Evolutionary conservation across 345 rosid genomes (phyloP).

Genomic region (Populus simonii): DNA sequence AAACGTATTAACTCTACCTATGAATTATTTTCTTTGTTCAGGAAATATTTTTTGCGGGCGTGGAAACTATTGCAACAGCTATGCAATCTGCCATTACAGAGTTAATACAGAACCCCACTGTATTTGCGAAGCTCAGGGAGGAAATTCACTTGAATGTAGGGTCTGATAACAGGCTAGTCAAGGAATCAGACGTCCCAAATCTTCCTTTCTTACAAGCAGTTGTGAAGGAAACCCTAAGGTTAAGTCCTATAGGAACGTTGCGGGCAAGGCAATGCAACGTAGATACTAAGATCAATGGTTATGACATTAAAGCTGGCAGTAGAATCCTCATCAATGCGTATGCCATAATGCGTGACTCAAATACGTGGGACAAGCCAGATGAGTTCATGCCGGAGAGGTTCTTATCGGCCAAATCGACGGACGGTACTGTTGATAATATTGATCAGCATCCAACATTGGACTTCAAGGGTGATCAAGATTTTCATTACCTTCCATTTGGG

Average conservation of each 20-base stretch:
- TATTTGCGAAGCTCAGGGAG: not conserved
- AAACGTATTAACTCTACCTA: not conserved
- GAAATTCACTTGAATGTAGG: not conserved
- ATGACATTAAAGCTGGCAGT: slow-evolving; percentile 24
- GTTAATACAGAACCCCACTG: not conserved
- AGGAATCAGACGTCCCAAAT: slow-evolving; percentile 40
- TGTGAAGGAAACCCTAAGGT: slow-evolving; percentile 42
- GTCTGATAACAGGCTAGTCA: slow-evolving; percentile 17
- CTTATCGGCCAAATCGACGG: slow-evolving; percentile 11
- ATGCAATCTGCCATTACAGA: slow-evolving; percentile 10
- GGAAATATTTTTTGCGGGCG: slow-evolving; percentile 10
- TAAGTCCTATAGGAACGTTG: slow-evolving; percentile 39
- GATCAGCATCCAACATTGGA: slow-evolving; percentile 8
- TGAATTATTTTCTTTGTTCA: not conserved
- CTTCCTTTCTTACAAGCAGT: slow-evolving; percentile 39
- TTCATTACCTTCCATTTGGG: slow-evolving; percentile 37
- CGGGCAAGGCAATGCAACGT: slow-evolving; percentile 30
- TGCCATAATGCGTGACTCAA: slow-evolving; percentile 42
- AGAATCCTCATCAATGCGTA: slow-evolving; percentile 33
- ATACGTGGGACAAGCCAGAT: slow-evolving; percentile 24
- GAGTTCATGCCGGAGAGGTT: slow-evolving; percentile 44
- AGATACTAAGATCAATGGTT: slow-evolving; percentile 34
- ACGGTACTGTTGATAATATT: slow-evolving; percentile 9
- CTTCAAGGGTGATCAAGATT: slow-evolving; percentile 30
- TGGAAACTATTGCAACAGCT: slow-evolving; percentile 12